A percentile compares a stretch with the other conserved stretches of the same genome.
Conservation (phyloP, 2,329 filamentous ascomycete species). For the Zasmidium citrigriseum region DNA sequence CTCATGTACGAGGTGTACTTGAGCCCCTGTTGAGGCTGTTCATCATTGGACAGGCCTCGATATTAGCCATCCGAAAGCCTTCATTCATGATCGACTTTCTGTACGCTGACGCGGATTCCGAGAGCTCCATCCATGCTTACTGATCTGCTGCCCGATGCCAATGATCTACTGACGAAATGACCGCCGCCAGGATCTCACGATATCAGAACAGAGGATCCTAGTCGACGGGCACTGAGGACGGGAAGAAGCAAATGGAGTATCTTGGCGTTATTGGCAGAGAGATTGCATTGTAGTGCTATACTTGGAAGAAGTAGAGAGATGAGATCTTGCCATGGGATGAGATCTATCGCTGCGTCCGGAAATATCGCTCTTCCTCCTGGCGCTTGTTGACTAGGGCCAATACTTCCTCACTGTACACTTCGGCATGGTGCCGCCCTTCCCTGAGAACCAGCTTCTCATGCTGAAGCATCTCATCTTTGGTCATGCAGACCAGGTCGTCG, state of each 20-base stretch:
- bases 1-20: no score
- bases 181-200: not conserved
- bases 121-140: not conserved
- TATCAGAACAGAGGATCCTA: no score
- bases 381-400: slow-evolving; percentile 68
- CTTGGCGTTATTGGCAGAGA: no score
- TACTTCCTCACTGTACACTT: slow-evolving; percentile 71
- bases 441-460: slow-evolving; percentile 81
- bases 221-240: no score
- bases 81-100: no score
- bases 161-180: not conserved
- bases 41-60: not conserved
- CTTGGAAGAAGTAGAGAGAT: not conserved
- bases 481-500: slow-evolving; percentile 82
- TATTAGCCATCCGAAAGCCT: no score
- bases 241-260: no score
- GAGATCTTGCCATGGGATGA: not conserved
- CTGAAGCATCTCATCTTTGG: slow-evolving; percentile 78
- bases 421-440: slow-evolving; percentile 65
- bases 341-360: slow-evolving; percentile 4
- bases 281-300: not conserved
- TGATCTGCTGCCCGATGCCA: not conserved
- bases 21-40: no score
- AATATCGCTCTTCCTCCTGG: slow-evolving; percentile 61
- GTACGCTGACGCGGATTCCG: no score